Evolutionary conservation across 1,284 basidiomycete genomes (phyloP).

Genomic region (Ceratobasidium sp.): DNA sequence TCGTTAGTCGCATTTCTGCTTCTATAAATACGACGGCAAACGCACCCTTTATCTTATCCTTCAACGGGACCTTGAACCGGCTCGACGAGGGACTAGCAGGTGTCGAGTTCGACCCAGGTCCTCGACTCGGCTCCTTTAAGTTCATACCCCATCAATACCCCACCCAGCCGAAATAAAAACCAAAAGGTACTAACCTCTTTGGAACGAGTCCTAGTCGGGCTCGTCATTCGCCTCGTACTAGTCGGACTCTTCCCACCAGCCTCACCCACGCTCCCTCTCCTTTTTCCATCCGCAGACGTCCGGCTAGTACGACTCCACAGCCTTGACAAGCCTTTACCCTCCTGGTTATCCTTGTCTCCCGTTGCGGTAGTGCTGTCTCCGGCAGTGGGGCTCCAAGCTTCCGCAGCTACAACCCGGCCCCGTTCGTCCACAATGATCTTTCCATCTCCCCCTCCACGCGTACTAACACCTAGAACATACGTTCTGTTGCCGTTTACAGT

Average conservation of each 20-base stretch:
- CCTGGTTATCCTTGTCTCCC: background rate
- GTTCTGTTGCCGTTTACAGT: background rate
- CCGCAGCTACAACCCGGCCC: background rate
- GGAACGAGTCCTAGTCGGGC: constrained; percentile 7
- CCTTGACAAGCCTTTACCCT: background rate
- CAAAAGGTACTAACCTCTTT: constrained; percentile 11
- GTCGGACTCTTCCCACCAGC: constrained; percentile 4
- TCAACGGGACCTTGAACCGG: constrained; percentile 23
- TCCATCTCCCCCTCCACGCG: constrained; percentile 10
- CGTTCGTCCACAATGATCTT: constrained; percentile 12
- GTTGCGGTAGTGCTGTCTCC: too few species aligned
- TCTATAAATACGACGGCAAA: background rate
- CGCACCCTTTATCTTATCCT: constrained; percentile 40
- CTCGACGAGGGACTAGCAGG: constrained; percentile 18
- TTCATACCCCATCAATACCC: background rate
- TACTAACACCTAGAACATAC: constrained; percentile 15
- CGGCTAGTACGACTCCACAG: constrained; percentile 23
- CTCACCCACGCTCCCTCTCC: background rate
- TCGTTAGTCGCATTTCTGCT: background rate
- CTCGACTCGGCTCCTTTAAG: background rate
- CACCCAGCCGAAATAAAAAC: too few species aligned
- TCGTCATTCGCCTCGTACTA: background rate
- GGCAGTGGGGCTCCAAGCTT: background rate
- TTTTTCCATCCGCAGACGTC: constrained; percentile 2
- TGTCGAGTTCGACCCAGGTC: constrained; percentile 1